These are phyloP conservation scores for Russula earlei DNA, from an alignment of 768 basidiomycete genomes.

Conservation along the genomic window DNA sequence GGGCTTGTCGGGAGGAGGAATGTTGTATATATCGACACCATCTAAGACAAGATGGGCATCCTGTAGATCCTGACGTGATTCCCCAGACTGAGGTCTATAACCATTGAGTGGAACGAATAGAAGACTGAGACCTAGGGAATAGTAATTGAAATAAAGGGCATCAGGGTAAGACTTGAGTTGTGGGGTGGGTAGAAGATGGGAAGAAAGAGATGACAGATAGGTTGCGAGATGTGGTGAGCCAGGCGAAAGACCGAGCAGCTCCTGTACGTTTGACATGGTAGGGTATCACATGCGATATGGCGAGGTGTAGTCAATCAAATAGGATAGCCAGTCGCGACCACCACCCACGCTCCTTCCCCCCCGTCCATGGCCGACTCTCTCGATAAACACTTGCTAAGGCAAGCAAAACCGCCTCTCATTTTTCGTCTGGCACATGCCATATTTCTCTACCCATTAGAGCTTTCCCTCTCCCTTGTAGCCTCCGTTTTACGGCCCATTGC, in stretches of 20 bases:
- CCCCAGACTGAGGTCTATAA: conserved; percentile 46
- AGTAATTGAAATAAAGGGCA: conserved; percentile 81
- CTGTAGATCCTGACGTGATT: conserved; percentile 37
- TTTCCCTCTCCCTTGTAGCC: conserved; percentile 22
- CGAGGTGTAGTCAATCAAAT: not conserved
- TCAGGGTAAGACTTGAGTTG: conserved; percentile 76
- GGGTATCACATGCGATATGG: conserved; percentile 5
- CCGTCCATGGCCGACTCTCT: conserved; percentile 11
- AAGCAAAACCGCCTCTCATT: not conserved
- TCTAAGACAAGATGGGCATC: conserved; percentile 50
- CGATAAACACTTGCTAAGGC: conserved; percentile 4
- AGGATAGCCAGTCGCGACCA: not conserved
- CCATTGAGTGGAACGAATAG: conserved; percentile 59
- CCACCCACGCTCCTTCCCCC: not conserved
- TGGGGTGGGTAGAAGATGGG: conserved; percentile 30
- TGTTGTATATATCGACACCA: conserved; percentile 79
- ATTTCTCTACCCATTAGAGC: conserved; percentile 20
- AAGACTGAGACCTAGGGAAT: conserved; percentile 68
- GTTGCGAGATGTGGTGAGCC: conserved; percentile 35
- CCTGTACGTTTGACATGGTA: conserved; percentile 17
- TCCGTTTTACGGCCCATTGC: conserved; percentile 38
- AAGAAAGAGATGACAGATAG: conserved; percentile 32
- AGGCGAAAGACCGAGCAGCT: conserved; percentile 46
- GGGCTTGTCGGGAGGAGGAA: conserved; percentile 26
- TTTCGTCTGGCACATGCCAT: not conserved